Evolutionary conservation across 495 filamentous ascomycete genomes (phyloP).

Genomic region (Trichodelitschia bisporula): DNA sequence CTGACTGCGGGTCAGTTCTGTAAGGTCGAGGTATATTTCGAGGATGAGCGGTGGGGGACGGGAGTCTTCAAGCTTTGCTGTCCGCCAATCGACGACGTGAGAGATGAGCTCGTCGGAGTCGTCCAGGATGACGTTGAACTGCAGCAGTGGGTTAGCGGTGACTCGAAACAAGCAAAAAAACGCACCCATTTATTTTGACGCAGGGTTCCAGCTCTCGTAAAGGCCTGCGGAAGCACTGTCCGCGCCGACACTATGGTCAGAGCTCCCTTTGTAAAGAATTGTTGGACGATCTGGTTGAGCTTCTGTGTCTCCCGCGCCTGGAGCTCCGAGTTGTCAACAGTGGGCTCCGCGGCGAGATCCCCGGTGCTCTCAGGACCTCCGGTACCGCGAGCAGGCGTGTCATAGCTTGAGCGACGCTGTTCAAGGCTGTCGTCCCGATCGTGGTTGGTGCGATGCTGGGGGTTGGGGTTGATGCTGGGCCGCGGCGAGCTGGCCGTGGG

Average conservation of each 20-base stretch:
- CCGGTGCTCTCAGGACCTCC: no score
- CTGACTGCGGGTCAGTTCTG: conserved; percentile 58
- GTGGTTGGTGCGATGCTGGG: no score
- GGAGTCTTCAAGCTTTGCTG: conserved; percentile 46
- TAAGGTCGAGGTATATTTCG: conserved; percentile 71
- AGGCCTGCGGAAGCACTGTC: conserved; percentile 36
- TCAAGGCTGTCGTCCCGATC: no score
- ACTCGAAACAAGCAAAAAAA: conserved; percentile 5
- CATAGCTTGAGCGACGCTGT: no score
- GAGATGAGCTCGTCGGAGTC: conserved; percentile 71
- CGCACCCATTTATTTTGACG: conserved; percentile 88
- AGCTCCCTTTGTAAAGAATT: conserved; percentile 75
- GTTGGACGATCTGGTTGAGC: conserved; percentile 84
- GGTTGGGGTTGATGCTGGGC: no score
- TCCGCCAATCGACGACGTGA: conserved; percentile 55
- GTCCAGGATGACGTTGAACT: conserved; percentile 91
- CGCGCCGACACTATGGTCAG: conserved; percentile 64
- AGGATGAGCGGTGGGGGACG: conserved; percentile 71
- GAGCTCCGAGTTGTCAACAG: no score
- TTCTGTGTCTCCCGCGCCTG: conserved; percentile 20
- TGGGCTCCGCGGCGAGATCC: no score
- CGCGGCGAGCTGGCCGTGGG: no score
- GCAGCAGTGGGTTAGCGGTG: neutral
- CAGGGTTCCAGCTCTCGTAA: conserved; percentile 32
- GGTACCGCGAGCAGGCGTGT: no score